These are phyloP conservation scores for Chlamydomonas urium DNA, from an alignment of 139 green algal genomes.

Conservation along the genomic window DNA sequence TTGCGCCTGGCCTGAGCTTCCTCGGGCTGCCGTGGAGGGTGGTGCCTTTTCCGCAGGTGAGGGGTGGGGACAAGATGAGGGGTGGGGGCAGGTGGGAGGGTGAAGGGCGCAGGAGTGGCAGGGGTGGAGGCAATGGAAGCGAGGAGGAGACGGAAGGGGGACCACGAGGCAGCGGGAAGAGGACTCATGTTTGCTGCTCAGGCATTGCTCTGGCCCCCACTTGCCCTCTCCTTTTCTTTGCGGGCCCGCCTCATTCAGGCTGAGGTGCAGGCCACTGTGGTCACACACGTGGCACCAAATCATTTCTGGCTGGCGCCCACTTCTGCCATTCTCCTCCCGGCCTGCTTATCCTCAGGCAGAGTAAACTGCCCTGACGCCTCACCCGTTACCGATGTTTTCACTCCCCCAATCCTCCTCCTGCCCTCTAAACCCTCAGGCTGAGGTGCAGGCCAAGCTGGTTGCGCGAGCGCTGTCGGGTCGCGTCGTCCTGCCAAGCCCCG, in stretches of 20 bases:
- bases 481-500: neutral
- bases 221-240: neutral
- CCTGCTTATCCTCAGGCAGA: neutral
- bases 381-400: neutral
- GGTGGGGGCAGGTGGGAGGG: too few relatives aligned
- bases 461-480: conserved; percentile 10
- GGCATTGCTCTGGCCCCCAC: neutral
- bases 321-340: neutral
- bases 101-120: too few relatives aligned
- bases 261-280: neutral
- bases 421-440: too few relatives aligned
- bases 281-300: neutral
- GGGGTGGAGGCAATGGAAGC: too few relatives aligned
- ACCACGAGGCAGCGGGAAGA: too few relatives aligned
- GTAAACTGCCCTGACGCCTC: neutral
- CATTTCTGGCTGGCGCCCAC: neutral
- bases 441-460: conserved; percentile 11
- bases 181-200: neutral
- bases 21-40: conserved; percentile 73
- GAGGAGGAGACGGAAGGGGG: too few relatives aligned
- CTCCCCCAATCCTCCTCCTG: too few relatives aligned
- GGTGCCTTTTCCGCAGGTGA: conserved; percentile 64
- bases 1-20: conserved; percentile 62
- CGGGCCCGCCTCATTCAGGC: neutral
- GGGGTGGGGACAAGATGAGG: too few relatives aligned